phyloP scores from a whole-genome alignment of 1,284 basidiomycete species.

The Sanghuangporus baumii region DNA sequence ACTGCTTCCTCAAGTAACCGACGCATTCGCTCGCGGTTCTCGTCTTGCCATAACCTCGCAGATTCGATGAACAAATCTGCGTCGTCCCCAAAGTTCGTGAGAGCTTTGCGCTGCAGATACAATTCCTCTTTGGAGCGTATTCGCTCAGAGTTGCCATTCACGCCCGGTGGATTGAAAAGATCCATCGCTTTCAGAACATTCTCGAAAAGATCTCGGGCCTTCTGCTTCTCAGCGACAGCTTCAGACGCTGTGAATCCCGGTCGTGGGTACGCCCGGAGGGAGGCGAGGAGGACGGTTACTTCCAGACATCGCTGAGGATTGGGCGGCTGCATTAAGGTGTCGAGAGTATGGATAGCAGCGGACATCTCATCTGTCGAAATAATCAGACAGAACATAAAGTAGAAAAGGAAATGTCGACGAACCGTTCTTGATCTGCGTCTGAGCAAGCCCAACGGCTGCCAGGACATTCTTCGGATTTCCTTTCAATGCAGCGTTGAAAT shows the following conservation, averaged over 20 bases:
- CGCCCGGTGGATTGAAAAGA: constrained; percentile 25
- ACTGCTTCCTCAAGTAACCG: constrained; percentile 72
- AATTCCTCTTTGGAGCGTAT: constrained; percentile 29
- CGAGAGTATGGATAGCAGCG: constrained; percentile 82
- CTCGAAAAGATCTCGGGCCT: constrained; percentile 79
- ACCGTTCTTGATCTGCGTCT: constrained; percentile 82
- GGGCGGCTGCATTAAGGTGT: constrained; percentile 67
- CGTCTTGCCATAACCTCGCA: constrained; percentile 80
- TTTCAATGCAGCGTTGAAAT: constrained; percentile 72
- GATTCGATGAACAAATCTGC: constrained; percentile 84
- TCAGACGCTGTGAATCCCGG: constrained; percentile 75
- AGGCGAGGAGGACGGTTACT: constrained; percentile 85
- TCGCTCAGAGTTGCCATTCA: constrained; percentile 40
- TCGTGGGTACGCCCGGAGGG: constrained; percentile 74
- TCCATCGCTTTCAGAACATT: constrained; percentile 66
- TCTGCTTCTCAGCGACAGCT: constrained; percentile 60
- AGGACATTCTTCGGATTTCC: constrained; percentile 71
- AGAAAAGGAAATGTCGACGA: constrained; percentile 19
- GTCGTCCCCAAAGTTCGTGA: constrained; percentile 65
- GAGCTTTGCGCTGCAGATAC: constrained; percentile 29
- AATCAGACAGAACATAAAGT: neutral
- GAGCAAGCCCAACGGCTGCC: constrained; percentile 80
- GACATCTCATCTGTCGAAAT: constrained; percentile 58
- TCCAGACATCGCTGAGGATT: constrained; percentile 65
- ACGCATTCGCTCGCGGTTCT: constrained; percentile 67